Evolutionary conservation across 2,329 filamentous ascomycete genomes (phyloP).

Genomic region (Microdochium bolleyi): DNA sequence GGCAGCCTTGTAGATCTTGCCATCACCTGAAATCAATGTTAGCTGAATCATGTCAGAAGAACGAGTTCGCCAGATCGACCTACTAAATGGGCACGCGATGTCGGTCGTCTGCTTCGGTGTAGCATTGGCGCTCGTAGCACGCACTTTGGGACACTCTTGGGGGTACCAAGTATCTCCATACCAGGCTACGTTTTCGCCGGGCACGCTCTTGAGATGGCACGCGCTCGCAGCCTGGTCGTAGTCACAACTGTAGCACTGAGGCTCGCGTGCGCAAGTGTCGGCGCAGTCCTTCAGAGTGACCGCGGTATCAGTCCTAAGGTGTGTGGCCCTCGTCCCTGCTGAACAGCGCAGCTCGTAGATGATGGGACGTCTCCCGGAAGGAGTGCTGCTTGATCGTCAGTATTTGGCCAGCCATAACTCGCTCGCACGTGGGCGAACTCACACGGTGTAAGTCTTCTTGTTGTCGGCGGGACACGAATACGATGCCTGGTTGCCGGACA

Average conservation of each 20-base stretch:
- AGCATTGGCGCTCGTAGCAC: not conserved
- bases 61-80: not conserved
- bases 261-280: not conserved
- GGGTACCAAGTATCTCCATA: not conserved
- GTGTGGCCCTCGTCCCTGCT: not conserved
- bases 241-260: not conserved
- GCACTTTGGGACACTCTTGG: not conserved
- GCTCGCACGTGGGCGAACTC: too few species aligned
- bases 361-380: not conserved
- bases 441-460: not conserved
- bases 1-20: not conserved
- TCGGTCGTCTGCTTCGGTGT: not conserved
- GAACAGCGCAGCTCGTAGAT: not conserved
- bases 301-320: not conserved
- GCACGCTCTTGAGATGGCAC: not conserved
- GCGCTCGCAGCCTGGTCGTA: not conserved
- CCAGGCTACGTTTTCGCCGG: not conserved
- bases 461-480: not conserved
- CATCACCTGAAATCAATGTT: conserved; percentile 1
- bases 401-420: too few species aligned
- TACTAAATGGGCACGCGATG: not conserved
- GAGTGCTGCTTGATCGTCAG: not conserved
- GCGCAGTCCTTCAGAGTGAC: not conserved
- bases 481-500: not conserved
- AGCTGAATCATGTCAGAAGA: not conserved